Conservation (phyloP, 2,329 filamentous ascomycete genomes). For the Cladophialophora bantiana region DNA sequence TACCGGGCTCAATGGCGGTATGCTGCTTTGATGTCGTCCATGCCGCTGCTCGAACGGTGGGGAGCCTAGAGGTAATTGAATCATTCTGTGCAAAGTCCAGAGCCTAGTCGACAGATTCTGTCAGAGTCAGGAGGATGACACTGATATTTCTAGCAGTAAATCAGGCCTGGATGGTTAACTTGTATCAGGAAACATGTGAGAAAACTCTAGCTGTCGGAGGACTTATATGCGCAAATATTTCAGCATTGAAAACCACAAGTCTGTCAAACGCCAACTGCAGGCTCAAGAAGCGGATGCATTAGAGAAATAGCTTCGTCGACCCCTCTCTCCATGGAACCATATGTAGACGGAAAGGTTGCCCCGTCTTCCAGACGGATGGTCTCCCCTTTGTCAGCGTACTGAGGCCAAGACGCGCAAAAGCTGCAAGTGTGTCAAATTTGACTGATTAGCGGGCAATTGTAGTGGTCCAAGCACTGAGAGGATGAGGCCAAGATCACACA, state of each 20-base stretch:
- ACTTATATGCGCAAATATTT: neutral
- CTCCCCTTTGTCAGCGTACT: constrained; percentile 17
- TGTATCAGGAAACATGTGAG: neutral
- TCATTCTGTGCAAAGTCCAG: neutral
- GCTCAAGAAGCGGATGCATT: neutral
- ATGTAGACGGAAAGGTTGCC: constrained; percentile 2
- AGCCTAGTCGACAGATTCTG: neutral
- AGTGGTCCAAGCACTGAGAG: neutral
- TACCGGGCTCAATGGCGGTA: neutral
- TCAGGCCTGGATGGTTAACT: neutral
- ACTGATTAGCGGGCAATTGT: constrained; percentile 10
- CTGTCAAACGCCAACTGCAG: neutral
- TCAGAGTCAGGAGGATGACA: neutral
- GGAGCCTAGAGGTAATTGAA: neutral
- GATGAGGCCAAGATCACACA: constrained; percentile 16
- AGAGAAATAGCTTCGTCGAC: neutral
- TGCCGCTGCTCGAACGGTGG: neutral
- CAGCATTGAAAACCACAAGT: neutral
- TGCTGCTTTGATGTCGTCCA: neutral
- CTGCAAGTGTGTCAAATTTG: constrained; percentile 2
- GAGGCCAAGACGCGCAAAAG: constrained; percentile 15
- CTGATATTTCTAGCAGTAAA: neutral
- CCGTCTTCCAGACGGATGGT: constrained; percentile 10
- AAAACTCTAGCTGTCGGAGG: neutral
- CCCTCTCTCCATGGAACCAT: neutral